Evolutionary conservation across 2,329 filamentous ascomycete genomes (phyloP), one percentile per base, ranked within the genome.

Genomic region (Chrysoporthe deuterocubensis): DNA sequence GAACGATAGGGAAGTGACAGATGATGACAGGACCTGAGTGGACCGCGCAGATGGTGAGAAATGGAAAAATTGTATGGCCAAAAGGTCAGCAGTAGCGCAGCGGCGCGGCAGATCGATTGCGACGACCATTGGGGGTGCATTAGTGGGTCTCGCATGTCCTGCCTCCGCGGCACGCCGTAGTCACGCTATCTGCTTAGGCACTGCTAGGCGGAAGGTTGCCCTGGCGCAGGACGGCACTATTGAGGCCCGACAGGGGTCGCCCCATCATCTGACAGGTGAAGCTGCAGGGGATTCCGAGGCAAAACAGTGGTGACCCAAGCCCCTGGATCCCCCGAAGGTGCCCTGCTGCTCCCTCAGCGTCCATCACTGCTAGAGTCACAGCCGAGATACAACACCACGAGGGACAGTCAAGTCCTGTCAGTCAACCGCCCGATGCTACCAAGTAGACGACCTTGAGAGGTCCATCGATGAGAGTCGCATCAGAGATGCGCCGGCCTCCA

Each of bases 201-300:
- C 26, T 26, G 26, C 26, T 26, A 26, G 26, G 26, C 26, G 26
- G 26, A 26, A 26, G 50, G 13, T 16, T 54, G 32, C 3, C 11
- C 21, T 54, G 50, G 26, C 11, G 50, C 50, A 8, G 16, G 44
- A 6, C 16, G 7, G 16, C 44, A 18, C 44, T 48, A 13, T 37
- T 37, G 21, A 61, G 16, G 58, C 6, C 11, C 21, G 42, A 32
- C n/a, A 44, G 42, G 42, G 42, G 59, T 16, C 13, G 14, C 16
- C 18, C 14, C 43, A 48, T 61, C 43, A 34, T 61, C 61, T 52
- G 54, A 65, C 63, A 65, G 63, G 62, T 48, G 46, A 52, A 48
- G 40, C 2, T 48, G 59, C 59, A 61, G 43, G 59, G 59, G 11
- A 42, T 26, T 43, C n/a, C 18, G 54, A 57, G 54, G 54, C 54